A percentile compares a stretch with the other conserved stretches of the same genome.
These are phyloP conservation scores for Mycothermus thermophilus DNA, from an alignment of 495 filamentous ascomycete genomes.

Conservation along the genomic window DNA sequence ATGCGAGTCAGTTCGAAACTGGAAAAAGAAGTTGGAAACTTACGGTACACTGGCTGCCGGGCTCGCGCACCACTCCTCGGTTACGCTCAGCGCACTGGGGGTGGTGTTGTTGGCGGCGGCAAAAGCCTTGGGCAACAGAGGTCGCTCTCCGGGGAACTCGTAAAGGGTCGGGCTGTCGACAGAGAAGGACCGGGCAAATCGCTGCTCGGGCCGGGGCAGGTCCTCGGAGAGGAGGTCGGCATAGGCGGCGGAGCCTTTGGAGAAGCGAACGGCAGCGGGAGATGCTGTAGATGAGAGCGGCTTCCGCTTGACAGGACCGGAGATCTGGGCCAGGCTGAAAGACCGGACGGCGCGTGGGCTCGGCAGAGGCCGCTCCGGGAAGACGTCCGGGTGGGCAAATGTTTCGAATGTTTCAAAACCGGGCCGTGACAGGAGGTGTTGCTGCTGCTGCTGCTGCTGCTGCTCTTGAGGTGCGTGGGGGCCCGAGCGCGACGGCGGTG, in stretches of 20 bases:
- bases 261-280: conserved; percentile 34
- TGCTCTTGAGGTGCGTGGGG: conserved; percentile 4
- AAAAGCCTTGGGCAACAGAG: too few species aligned
- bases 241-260: conserved; percentile 29
- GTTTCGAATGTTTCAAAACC: conserved; percentile 7
- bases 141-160: conserved; percentile 42
- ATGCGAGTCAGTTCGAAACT: too few species aligned
- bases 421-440: too few species aligned
- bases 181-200: conserved; percentile 36
- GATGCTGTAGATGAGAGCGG: conserved; percentile 41
- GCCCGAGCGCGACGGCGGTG: conserved; percentile 10
- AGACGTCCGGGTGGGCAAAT: conserved; percentile 15
- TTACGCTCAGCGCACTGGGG: conserved; percentile 6
- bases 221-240: conserved; percentile 21
- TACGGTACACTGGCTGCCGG: conserved; percentile 16
- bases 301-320: conserved; percentile 36
- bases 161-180: conserved; percentile 44
- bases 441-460: too few species aligned
- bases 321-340: conserved; percentile 18
- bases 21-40: conserved; percentile 8
- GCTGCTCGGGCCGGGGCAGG: conserved; percentile 30
- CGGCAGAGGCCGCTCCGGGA: conserved; percentile 17
- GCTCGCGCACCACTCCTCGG: conserved; percentile 8
- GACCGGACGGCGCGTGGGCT: conserved; percentile 19
- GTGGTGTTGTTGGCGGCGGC: too few species aligned